Conservation (phyloP, 2,329 filamentous ascomycete species). For the Nigrospora oryzae region DNA sequence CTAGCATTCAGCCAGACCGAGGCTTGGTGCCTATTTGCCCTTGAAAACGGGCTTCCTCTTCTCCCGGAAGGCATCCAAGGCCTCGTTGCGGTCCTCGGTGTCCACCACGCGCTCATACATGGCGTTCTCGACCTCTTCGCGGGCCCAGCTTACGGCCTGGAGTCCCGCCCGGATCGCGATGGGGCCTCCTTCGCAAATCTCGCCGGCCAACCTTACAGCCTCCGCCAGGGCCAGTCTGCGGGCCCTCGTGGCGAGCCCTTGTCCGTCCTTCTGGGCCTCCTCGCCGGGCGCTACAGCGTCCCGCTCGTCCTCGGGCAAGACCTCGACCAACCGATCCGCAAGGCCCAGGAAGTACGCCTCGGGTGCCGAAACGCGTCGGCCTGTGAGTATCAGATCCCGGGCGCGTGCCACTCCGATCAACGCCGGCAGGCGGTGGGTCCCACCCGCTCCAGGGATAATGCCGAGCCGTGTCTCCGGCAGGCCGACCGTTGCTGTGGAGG, state of each 20-base stretch:
- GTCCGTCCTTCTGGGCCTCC: constrained; percentile 22
- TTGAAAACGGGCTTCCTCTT: constrained; percentile 53
- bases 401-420: constrained; percentile 75
- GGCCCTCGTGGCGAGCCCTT: constrained; percentile 45
- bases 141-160: constrained; percentile 64
- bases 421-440: constrained; percentile 77
- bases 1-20: too few relatives aligned
- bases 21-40: constrained; percentile 18
- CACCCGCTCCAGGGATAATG: constrained; percentile 91
- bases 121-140: constrained; percentile 72
- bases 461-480: constrained; percentile 88
- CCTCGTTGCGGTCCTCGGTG: constrained; percentile 83
- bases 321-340: constrained; percentile 81
- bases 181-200: constrained; percentile 86
- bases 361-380: constrained; percentile 69
- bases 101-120: constrained; percentile 78
- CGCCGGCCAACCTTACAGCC: constrained; percentile 68
- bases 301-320: constrained; percentile 48
- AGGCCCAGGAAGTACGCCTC: constrained; percentile 91
- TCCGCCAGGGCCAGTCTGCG: constrained; percentile 63
- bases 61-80: constrained; percentile 70
- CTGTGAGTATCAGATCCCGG: constrained; percentile 85
- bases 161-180: constrained; percentile 74
- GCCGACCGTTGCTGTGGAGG: constrained; percentile 67
- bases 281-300: constrained; percentile 28